Base-by-base conservation (phyloP, 163 green algal genomes). In the Volvox carteri region DNA sequence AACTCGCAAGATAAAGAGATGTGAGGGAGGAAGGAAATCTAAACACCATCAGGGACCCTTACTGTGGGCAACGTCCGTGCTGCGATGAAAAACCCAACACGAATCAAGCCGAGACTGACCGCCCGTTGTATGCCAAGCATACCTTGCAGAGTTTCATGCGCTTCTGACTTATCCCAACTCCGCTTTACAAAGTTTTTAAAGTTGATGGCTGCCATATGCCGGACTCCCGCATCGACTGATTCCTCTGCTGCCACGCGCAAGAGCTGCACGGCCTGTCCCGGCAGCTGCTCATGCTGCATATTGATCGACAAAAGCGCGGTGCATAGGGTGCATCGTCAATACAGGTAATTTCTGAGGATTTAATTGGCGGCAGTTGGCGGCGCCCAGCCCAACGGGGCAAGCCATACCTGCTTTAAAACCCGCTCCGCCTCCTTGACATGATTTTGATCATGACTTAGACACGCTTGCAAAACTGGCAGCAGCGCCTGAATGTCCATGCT, bases 181-280 rank as follows among this genome's bases (percentile, higher is more conserved):
- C 92, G 85, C 73, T 95, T 96, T 41, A 98, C 94, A 18, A 96
- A 78, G 92, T 99, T 98, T 80, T 99, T 99, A 92, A 99, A 98
- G 7, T 93, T 92, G 91, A 99, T 99, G 37, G 95, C 95, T 1
- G 97, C 98, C 46, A 97, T 94, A 88, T 99, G 98, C 8, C 91
- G 93, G 4, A 99, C 92, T 3, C 91, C 90, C 18, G 93, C 73
- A 54, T 98, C 95, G 48, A 98, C 44, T 1, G 89, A 86, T 7
- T 92, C 87, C 86, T 98, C 95, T 16, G 96, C 93, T 33, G 96
- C 92, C 48, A 98, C 92, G 7, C 95, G 94, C 87, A 99, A 92
- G 78, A 99, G 92, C 76, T 94, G 95, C 3, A 95, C 92, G 14
- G 97, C 85, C 65, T 98, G 94, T 1, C 97, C 97, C 11, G 78